Base-by-base conservation (phyloP, 768 basidiomycete species). In the Rhizopogon vesiculosus region DNA sequence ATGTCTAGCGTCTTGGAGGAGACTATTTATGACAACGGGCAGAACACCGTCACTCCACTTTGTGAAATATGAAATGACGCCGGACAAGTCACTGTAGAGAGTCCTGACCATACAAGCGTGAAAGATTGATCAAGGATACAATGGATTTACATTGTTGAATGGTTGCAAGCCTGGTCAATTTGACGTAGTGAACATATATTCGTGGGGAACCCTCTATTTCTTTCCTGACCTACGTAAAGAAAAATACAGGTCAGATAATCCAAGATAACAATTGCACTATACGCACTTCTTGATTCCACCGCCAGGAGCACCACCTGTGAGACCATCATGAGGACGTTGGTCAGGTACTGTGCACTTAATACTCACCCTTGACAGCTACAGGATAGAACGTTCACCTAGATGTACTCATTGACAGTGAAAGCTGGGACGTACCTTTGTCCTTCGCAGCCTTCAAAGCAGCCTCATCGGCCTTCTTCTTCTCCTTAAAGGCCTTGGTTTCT, bases 281-380 rank as follows among this genome's bases (percentile, higher is more conserved):
- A 78, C 87, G 63, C 72, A 91, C 91, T 93, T 93, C 82, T 93
- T 92, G 78, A 93, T 91, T 25, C 91, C 89, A 43, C 81, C 77
- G 18, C 82, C 83, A 52, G 85, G 78, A 9, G 87, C 75, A 19
- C 89, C 89, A 59, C 81, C 90, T 90, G 66, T 29, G 16, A 38
- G 51, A 45, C 22, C 12, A 57, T 48, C 12, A 49, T 39, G 28
- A 39, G 29, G 42, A 28, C 56, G 40, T 43, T 55, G 56, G 54
- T 31, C 60, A 15, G 33, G 29, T 42, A 49, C 29, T 39, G 53
- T 35, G 5, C 7, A 33, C 8, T 33, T 10, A 0, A 45, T 45
- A 18, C 66, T 38, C 59, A 71, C 68, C 69, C 70, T 69, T 71
- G 45, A 15, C 0, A 46, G 68, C 69, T 69, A 56, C 53, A 55